Evolutionary conservation across 768 basidiomycete genomes (phyloP).

Genomic region (Collybiopsis confluens): DNA sequence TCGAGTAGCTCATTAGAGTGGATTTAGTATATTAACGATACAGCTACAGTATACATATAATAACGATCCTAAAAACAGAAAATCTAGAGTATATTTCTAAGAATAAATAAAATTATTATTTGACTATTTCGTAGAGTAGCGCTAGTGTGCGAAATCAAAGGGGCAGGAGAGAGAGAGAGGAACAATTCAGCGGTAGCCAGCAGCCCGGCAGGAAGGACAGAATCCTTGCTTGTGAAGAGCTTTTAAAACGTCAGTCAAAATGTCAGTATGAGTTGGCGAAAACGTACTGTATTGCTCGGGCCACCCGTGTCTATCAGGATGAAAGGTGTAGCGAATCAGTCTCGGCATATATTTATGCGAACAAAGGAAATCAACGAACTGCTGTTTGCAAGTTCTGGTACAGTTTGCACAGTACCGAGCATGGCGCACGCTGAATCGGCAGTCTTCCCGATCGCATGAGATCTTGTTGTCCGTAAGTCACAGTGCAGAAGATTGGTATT

Average conservation of each 20-base stretch:
- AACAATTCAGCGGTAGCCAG: conserved; percentile 3
- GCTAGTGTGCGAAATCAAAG: not conserved
- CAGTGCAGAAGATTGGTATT: not conserved
- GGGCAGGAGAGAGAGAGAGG: not conserved
- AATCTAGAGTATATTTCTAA: too few species aligned
- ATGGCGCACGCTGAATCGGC: conserved; percentile 7
- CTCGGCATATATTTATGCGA: too few species aligned
- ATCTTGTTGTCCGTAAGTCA: not conserved
- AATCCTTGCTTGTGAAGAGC: not conserved
- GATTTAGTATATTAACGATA: too few species aligned
- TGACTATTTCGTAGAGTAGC: not conserved
- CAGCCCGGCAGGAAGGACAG: conserved; percentile 8
- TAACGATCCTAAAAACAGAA: too few species aligned
- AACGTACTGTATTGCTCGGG: conserved; percentile 8
- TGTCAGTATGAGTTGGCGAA: not conserved
- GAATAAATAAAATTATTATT: too few species aligned
- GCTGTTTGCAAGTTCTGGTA: conserved; percentile 5
- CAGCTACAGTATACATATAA: too few species aligned
- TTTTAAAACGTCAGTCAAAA: not conserved
- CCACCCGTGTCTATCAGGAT: not conserved
- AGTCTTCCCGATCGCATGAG: conserved; percentile 3
- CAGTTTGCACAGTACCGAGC: conserved; percentile 6
- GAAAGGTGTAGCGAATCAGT: not conserved
- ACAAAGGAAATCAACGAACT: not conserved
- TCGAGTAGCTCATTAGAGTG: too few species aligned